Evolutionary conservation across 75 land plant species (phyloP), one percentile per base, ranked within the genome.

Genomic region (Picea glauca): DNA sequence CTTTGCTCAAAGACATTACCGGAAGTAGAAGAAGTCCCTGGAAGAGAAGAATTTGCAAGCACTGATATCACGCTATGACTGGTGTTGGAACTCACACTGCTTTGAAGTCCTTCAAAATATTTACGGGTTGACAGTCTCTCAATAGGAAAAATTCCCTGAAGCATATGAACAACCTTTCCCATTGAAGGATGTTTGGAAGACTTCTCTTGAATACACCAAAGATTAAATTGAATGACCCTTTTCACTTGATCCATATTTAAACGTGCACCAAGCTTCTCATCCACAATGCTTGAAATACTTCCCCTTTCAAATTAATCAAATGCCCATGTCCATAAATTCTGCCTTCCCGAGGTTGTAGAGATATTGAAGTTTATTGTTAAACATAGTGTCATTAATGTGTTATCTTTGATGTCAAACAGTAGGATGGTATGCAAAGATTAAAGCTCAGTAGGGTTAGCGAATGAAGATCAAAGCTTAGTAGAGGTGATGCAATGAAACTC

Each of bases 141-240:
- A 12, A 85, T 82, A 9, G 76, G 84, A n/a, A 78, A 60, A 46
- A 87, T 80, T 40, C 94, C 95, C 77, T 26, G 26, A 26, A 26
- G 26, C 26, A 26, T 26, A 26, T 26, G 26, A 26, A 26, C 26
- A 26, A 26, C 90, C 75, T 85, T 91, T 32, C 91, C 86, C 93
- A 93, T 93, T 61, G 81, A 81, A 14, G 95, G 95, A 80, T 93
- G 74, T 58, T 80, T 82, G 58, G 88, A 84, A 15, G 95, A 90
- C 15, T 91, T 89, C 78, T 89, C 93, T 43, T 93, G 93, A 13
- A 91, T 87, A 80, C 95, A 93, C 95, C 93, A 93, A 62, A 93
- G 91, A 75, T 91, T 83, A 21, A 89, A 88, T 67, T 81, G 40
- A 70, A 89, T 33, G 11, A 80, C 87, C 26, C 26, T 26, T 26